Evolutionary conservation across 345 rosid genomes (phyloP), one percentile per base, ranked within the genome.

Genomic region (Gossypium arboreum): DNA sequence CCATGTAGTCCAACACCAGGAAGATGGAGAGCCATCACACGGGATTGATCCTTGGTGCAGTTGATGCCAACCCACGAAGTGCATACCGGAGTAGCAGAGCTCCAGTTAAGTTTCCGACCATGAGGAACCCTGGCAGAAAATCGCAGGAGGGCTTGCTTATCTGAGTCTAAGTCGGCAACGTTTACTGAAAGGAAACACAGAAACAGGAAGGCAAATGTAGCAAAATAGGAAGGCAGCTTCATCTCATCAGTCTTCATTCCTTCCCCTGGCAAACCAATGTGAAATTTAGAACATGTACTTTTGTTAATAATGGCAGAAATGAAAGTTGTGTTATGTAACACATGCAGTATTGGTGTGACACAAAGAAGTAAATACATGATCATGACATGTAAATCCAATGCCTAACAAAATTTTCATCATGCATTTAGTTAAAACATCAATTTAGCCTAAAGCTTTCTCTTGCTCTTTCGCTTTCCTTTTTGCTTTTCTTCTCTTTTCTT

Each of bases 1-100:
- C 99, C 99, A 54, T 75, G 77, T 25, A 93, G 85, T 55, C 98
- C 96, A 55, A 84, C 79, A n/a, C 87, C 99, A 9, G 96, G 99
- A 73, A 95, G 88, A 71, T 86, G 97, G 34, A 95, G 79, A 12
- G 88, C 86, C 68, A 78, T n/a, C 57, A 95, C 98, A 45, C 85
- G 91, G 55, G 85, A 82, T 10, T 76, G 80, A 78, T 86, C 75
- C 74, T 66, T 64, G 72, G 77, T 74, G 80, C 99, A 95, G 45
- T 85, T 86, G 84, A 95, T 76, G 60, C 99, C 99, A 0, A 89
- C 60, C 99, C 99, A 95, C 13, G 91, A 80, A 56, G 79, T 45
- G 77, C 99, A 95, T 57, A 86, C 56, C 44, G 85, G 63, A 52
- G 75, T 81, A 24, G 82, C 71, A 18, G 85, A 63, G 55, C 84